Evolutionary conservation across 768 basidiomycete species (phyloP).

Genomic region (Udeniomyces megalosporus): DNA sequence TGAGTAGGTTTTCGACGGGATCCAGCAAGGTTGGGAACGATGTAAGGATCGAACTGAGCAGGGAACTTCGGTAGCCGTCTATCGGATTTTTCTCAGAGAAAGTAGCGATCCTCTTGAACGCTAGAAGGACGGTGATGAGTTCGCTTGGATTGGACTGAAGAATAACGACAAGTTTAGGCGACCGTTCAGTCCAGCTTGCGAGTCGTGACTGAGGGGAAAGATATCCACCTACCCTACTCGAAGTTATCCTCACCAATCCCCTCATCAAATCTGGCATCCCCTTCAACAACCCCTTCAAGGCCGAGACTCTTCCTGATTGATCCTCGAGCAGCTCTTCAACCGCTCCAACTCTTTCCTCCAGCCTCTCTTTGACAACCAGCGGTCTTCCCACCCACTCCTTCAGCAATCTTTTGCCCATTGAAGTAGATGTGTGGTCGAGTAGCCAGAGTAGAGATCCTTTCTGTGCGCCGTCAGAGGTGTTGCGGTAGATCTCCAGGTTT

Average conservation of each 20-base stretch:
- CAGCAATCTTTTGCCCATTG: conserved; percentile 70
- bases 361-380: conserved; percentile 47
- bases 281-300: conserved; percentile 51
- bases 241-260: conserved; percentile 75
- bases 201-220: too few relatives aligned
- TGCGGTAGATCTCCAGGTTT: conserved; percentile 68
- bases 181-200: not conserved
- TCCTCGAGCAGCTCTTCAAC: conserved; percentile 59
- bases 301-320: conserved; percentile 45
- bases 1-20: conserved; percentile 41
- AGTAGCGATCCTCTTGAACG: conserved; percentile 54
- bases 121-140: conserved; percentile 53
- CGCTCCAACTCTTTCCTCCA: conserved; percentile 64
- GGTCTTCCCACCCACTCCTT: conserved; percentile 76
- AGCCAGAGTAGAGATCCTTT: conserved; percentile 70
- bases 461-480: conserved; percentile 60
- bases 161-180: not conserved
- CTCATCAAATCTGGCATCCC: conserved; percentile 72
- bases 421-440: conserved; percentile 71
- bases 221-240: conserved; percentile 68
- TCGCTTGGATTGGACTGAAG: conserved; percentile 59
- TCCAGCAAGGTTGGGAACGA: conserved; percentile 50
- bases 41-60: conserved; percentile 55
- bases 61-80: conserved; percentile 44
- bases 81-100: conserved; percentile 33